phyloP scores from a whole-genome alignment of 257 asterid genomes.

The Osmanthus fragrans region DNA sequence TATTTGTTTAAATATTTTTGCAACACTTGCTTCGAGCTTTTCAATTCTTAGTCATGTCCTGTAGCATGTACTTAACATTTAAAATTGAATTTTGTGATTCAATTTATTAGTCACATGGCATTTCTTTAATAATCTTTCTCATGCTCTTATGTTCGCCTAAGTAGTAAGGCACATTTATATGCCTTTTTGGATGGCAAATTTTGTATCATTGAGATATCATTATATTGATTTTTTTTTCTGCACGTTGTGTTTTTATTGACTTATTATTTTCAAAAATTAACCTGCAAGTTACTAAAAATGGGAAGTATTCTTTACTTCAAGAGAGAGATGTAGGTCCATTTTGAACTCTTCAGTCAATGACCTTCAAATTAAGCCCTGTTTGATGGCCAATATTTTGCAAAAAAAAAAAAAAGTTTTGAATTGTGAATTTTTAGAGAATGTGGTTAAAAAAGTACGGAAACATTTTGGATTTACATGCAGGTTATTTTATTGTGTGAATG shows the following conservation, averaged over 20 bases:
- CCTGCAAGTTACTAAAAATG: background rate
- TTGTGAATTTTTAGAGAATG: too few species aligned
- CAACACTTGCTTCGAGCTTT: background rate
- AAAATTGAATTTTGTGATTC: background rate
- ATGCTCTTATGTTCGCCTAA: too few species aligned
- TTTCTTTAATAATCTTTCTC: too few species aligned
- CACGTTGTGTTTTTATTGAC: background rate
- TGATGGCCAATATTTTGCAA: too few species aligned
- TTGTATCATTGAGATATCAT: background rate
- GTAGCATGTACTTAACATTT: background rate
- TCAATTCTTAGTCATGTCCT: background rate
- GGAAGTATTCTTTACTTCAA: background rate
- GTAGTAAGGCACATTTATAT: too few species aligned
- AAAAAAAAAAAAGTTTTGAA: too few species aligned
- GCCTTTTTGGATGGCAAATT: background rate
- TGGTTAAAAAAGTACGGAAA: too few species aligned
- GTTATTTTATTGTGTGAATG: too few species aligned
- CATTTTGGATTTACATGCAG: too few species aligned
- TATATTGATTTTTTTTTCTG: background rate
- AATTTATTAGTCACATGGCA: too few species aligned
- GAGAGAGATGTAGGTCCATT: background rate
- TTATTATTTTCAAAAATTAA: too few species aligned
- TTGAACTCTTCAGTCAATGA: constrained; percentile 4
- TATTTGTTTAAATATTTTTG: background rate
- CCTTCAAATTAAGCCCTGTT: background rate